A percentile compares a stretch with the other conserved stretches of the same genome.
phyloP scores from a whole-genome alignment of 495 filamentous ascomycete genomes.

The Daldinia vernicosa region DNA sequence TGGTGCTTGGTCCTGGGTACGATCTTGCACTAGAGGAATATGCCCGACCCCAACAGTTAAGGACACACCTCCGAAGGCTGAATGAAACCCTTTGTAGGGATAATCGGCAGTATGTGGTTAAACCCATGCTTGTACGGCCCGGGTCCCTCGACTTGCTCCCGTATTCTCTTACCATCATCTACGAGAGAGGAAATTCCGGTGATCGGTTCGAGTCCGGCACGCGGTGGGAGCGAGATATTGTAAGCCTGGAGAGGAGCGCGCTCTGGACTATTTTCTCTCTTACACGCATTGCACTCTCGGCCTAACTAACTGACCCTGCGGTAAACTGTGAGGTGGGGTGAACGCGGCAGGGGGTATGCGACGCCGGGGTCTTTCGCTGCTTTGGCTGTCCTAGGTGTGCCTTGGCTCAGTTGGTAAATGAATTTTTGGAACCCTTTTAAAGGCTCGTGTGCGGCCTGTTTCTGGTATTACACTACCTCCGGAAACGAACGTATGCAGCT shows the following conservation, averaged over 20 bases:
- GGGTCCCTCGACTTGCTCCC: constrained; percentile 21
- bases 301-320: constrained; percentile 14
- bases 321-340: background rate
- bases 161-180: no score
- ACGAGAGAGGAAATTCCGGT: background rate
- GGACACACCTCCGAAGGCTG: constrained; percentile 17
- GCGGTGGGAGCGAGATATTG: constrained; percentile 13
- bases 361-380: constrained; percentile 32
- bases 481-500: background rate
- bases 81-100: constrained; percentile 17
- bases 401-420: background rate
- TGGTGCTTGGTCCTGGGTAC: constrained; percentile 16
- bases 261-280: background rate
- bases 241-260: constrained; percentile 27
- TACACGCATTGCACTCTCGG: constrained; percentile 17
- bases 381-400: constrained; percentile 28
- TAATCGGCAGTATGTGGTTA: background rate
- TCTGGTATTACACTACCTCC: constrained; percentile 31
- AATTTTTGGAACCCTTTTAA: background rate
- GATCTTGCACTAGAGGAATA: background rate
- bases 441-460: constrained; percentile 4
- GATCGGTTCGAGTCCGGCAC: constrained; percentile 5
- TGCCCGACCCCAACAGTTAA: constrained; percentile 12
- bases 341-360: constrained; percentile 28
- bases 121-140: background rate